Conservation (phyloP, 768 basidiomycete species). For the Kwoniella shandongensis region DNA sequence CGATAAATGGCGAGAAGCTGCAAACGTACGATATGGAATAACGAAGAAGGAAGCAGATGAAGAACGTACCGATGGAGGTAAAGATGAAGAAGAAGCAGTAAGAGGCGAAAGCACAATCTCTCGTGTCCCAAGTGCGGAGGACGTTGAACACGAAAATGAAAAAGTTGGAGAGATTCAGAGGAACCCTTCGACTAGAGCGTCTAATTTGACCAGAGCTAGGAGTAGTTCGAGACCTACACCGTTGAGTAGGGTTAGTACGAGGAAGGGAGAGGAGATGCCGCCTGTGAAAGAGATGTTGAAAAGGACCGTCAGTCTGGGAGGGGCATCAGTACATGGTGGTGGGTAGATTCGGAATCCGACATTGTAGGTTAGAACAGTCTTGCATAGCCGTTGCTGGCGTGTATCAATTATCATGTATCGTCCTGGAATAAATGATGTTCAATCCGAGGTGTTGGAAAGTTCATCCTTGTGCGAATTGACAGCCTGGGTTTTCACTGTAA, state of each 20-base stretch:
- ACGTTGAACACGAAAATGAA: conserved; percentile 1
- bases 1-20: conserved; percentile 42
- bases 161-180: conserved; percentile 2
- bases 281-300: conserved; percentile 33
- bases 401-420: too few species aligned
- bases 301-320: conserved; percentile 34
- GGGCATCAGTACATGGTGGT: conserved; percentile 43
- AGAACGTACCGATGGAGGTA: conserved; percentile 16
- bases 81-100: conserved; percentile 19
- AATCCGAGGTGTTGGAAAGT: too few species aligned
- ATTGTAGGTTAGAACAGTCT: too few species aligned
- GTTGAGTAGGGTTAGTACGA: neutral
- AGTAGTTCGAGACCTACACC: neutral
- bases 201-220: neutral
- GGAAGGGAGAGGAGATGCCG: conserved; percentile 25
- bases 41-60: conserved; percentile 31
- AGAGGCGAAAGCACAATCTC: neutral
- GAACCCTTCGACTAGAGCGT: neutral
- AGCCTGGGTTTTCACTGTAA: too few species aligned
- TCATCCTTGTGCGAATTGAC: too few species aligned
- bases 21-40: conserved; percentile 37
- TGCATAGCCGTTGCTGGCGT: too few species aligned
- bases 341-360: conserved; percentile 13
- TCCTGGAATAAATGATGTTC: too few species aligned
- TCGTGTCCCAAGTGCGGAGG: neutral